A percentile compares a stretch with the other conserved stretches of the same genome.
phyloP scores from a whole-genome alignment of 2,329 filamentous ascomycete genomes.

The Neoarthrinium moseri region DNA sequence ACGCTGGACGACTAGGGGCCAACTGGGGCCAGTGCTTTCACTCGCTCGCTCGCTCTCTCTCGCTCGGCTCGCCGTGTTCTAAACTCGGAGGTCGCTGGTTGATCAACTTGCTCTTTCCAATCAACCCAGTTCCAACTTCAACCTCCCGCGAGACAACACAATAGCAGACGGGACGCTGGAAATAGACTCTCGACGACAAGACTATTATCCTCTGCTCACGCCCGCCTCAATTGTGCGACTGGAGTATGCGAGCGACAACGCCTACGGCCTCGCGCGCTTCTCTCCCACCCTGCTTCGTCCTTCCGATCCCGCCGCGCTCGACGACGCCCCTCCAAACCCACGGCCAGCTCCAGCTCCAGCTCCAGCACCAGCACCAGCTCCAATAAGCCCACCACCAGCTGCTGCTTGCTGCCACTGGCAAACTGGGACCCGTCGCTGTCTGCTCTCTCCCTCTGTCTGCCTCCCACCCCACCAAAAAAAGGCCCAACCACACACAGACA shows the following conservation, averaged over 20 bases:
- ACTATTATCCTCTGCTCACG: neutral
- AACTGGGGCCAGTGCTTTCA: too few species aligned
- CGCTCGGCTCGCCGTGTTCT: too few species aligned
- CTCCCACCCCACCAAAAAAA: constrained; percentile 7
- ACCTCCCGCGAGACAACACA: constrained; percentile 2
- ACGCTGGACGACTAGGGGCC: too few species aligned
- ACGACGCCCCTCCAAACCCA: too few species aligned
- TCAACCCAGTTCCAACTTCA: constrained; percentile 3
- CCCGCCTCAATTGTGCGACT: neutral
- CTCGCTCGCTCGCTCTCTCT: too few species aligned
- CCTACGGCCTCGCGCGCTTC: neutral
- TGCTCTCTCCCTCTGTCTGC: too few species aligned
- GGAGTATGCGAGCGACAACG: constrained; percentile 4
- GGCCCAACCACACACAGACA: too few species aligned
- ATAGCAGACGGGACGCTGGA: neutral
- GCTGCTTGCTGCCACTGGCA: neutral
- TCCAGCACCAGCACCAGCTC: too few species aligned
- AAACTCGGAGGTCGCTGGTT: constrained; percentile 1
- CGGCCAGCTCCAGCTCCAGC: too few species aligned
- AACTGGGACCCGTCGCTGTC: too few species aligned
- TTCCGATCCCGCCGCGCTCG: constrained; percentile 10
- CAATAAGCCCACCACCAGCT: constrained; percentile 3
- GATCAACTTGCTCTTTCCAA: constrained; percentile 6
- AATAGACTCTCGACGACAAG: neutral
- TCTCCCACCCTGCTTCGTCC: constrained; percentile 2